Conservation (phyloP, 129 eudicot genomes). For the Helichrysum umbraculigerum region DNA sequence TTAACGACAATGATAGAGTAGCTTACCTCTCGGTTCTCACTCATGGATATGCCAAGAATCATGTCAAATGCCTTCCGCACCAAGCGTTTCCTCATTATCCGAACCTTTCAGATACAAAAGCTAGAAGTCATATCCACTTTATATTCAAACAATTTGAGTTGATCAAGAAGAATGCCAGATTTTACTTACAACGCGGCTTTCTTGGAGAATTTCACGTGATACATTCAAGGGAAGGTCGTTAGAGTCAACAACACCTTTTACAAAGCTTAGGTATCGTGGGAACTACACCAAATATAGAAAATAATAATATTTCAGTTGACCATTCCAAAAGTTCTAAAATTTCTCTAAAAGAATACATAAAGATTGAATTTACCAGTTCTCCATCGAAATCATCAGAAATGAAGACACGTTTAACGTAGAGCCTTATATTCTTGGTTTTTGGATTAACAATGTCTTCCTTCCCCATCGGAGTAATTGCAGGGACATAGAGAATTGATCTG, state of each 20-base stretch:
- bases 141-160: neutral
- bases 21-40: conserved; percentile 83
- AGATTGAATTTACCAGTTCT: conserved; percentile 64
- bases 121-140: neutral
- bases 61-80: conserved; percentile 95
- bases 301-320: no score
- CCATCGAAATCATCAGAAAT: conserved; percentile 98
- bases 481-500: conserved; percentile 86
- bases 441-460: conserved; percentile 79
- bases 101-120: conserved; percentile 49
- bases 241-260: conserved; percentile 96
- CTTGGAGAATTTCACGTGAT: conserved; percentile 96
- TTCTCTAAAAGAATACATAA: neutral
- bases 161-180: neutral
- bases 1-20: neutral
- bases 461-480: conserved; percentile 70
- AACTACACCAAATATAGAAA: conserved; percentile 47
- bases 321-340: conserved; percentile 10
- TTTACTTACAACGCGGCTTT: conserved; percentile 89
- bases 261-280: conserved; percentile 87
- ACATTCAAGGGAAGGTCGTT: conserved; percentile 96
- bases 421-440: conserved; percentile 91
- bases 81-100: conserved; percentile 91
- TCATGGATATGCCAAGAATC: conserved; percentile 83
- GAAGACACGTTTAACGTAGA: conserved; percentile 90